These are phyloP conservation scores for Colletotrichum trifolii DNA, from an alignment of 2,329 filamentous ascomycete genomes.

Conservation along the genomic window DNA sequence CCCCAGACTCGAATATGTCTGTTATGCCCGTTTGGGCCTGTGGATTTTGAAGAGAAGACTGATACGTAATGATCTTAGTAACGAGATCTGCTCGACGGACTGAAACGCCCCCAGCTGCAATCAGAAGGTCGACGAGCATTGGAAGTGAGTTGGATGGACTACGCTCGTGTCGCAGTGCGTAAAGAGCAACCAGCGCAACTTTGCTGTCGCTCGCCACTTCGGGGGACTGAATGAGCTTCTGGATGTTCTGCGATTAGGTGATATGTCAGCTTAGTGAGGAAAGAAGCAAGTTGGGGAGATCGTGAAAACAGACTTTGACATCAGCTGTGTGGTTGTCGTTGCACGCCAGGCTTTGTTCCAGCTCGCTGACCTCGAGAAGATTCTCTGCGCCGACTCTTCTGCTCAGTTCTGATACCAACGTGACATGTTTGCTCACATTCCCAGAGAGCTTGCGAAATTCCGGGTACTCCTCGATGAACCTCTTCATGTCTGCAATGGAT, in stretches of 20 bases:
- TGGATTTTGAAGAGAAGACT: slow-evolving; percentile 84
- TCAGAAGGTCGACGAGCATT: slow-evolving; percentile 86
- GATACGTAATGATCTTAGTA: slow-evolving; percentile 84
- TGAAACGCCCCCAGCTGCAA: slow-evolving; percentile 84
- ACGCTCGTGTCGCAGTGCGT: slow-evolving; percentile 91
- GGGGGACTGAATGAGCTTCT: slow-evolving; percentile 85
- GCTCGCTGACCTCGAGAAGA: slow-evolving; percentile 93
- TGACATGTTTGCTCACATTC: slow-evolving; percentile 98
- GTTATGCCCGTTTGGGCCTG: slow-evolving; percentile 82
- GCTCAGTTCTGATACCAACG: slow-evolving; percentile 92
- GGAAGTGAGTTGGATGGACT: slow-evolving; percentile 85
- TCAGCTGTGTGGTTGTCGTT: slow-evolving; percentile 94
- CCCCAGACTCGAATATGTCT: slow-evolving; percentile 90
- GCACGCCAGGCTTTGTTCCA: slow-evolving; percentile 96
- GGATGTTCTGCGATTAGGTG: slow-evolving; percentile 70
- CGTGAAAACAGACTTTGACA: slow-evolving; percentile 73
- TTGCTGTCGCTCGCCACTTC: slow-evolving; percentile 84
- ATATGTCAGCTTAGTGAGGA: no score
- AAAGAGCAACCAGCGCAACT: slow-evolving; percentile 90
- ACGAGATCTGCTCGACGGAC: slow-evolving; percentile 82
- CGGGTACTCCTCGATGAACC: slow-evolving; percentile 98
- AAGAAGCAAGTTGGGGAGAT: not conserved
- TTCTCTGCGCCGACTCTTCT: slow-evolving; percentile 86
- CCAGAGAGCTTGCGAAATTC: slow-evolving; percentile 97
- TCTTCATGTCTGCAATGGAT: slow-evolving; percentile 98